Conservation (phyloP, 306 rosid genomes). For the Benincasa hispida region DNA sequence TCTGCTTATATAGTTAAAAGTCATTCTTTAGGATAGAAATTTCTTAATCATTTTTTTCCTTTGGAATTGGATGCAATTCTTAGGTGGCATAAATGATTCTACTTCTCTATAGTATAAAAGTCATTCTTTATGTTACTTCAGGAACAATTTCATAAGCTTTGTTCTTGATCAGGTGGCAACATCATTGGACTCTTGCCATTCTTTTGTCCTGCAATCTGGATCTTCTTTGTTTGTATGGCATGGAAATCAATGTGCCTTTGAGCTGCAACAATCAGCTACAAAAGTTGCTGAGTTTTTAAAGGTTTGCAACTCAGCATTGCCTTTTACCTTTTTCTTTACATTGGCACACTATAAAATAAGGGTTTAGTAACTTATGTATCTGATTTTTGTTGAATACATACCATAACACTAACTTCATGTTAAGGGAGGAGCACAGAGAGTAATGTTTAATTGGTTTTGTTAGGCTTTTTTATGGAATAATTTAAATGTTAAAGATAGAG, state of each 20-base stretch:
- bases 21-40: no score
- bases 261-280: conserved; percentile 85
- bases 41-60: no score
- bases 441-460: background rate
- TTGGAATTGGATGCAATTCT: no score
- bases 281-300: conserved; percentile 79
- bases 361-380: background rate
- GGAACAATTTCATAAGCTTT: background rate
- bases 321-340: background rate
- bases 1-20: no score
- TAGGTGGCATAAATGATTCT: background rate
- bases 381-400: background rate
- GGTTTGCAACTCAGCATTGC: conserved; percentile 24
- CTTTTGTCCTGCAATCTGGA: conserved; percentile 79
- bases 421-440: background rate
- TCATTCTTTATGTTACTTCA: background rate
- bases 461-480: background rate
- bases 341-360: background rate
- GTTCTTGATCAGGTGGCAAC: conserved; percentile 50
- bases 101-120: background rate
- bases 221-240: conserved; percentile 81
- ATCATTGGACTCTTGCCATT: conserved; percentile 69
- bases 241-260: conserved; percentile 75
- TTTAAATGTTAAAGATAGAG: background rate
- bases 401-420: background rate